phyloP scores from a whole-genome alignment of 768 basidiomycete species.

The Kondoa subrosea region DNA sequence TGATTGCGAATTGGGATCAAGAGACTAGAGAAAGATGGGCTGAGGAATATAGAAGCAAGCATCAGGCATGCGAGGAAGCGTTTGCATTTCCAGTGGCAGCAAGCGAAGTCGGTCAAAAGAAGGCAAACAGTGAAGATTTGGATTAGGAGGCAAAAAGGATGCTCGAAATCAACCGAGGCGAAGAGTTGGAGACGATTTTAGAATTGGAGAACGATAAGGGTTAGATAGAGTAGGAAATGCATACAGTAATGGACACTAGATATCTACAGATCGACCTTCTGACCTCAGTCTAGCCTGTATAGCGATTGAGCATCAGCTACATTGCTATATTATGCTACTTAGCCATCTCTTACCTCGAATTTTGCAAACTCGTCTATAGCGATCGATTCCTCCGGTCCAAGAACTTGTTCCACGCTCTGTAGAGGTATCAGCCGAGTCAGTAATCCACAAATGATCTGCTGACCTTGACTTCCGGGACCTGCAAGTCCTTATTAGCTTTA shows the following conservation, averaged over 20 bases:
- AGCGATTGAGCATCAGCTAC: background rate
- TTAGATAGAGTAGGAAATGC: too few species aligned
- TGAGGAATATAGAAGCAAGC: too few species aligned
- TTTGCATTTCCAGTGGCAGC: too few species aligned
- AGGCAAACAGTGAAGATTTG: too few species aligned
- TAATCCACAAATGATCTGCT: background rate
- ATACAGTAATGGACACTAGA: background rate
- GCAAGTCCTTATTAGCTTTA: background rate
- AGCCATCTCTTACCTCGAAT: constrained; percentile 33
- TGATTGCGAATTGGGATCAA: too few species aligned
- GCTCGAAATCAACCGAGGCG: too few species aligned
- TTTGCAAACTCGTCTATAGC: constrained; percentile 77
- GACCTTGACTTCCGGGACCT: constrained; percentile 53
- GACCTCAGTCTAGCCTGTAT: constrained; percentile 1
- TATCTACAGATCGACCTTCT: constrained; percentile 4
- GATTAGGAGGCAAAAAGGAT: too few species aligned
- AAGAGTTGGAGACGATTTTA: too few species aligned
- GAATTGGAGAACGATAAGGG: too few species aligned
- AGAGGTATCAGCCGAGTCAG: background rate
- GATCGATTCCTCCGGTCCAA: constrained; percentile 76
- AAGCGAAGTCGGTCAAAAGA: too few species aligned
- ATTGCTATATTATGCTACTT: background rate
- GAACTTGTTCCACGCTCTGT: constrained; percentile 53
- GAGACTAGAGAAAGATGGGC: too few species aligned
- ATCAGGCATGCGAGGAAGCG: too few species aligned